phyloP scores from a whole-genome alignment of 225 moss, liverwort and hornwort species.

The Physcomitrellopsis africana region DNA sequence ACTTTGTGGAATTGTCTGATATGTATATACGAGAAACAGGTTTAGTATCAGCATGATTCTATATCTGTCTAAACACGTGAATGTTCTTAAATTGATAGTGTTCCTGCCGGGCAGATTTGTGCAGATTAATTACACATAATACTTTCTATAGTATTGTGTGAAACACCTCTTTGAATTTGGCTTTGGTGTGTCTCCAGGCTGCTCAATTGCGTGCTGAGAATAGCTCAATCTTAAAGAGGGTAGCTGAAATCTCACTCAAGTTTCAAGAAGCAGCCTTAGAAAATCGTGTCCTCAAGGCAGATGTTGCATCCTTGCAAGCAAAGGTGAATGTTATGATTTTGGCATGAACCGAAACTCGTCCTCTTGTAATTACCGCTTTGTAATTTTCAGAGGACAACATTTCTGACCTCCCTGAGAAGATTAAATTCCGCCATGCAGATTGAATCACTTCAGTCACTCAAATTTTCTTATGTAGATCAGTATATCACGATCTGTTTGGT shows the following conservation, averaged over 20 bases:
- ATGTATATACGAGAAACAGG: too few species aligned
- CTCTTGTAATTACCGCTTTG: background rate
- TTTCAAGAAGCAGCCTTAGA: constrained; percentile 92
- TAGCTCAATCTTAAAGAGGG: constrained; percentile 65
- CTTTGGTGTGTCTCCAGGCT: constrained; percentile 53
- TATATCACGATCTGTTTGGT: background rate
- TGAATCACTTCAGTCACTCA: too few species aligned
- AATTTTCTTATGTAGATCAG: background rate
- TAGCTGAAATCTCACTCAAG: constrained; percentile 71
- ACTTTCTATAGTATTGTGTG: background rate
- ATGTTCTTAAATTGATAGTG: background rate
- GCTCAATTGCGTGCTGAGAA: constrained; percentile 83
- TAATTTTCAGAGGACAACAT: background rate
- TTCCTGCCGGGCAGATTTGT: background rate
- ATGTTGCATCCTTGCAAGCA: constrained; percentile 27
- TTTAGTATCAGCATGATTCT: background rate
- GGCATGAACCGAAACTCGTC: background rate
- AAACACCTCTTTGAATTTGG: background rate
- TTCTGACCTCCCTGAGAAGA: background rate
- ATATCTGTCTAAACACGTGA: background rate
- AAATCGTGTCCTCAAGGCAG: constrained; percentile 64
- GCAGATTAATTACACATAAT: constrained; percentile 5
- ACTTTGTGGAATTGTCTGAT: too few species aligned
- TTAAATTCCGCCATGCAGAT: background rate
- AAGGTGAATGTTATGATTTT: constrained; percentile 44